Evolutionary conservation across 148 eudicot species (phyloP), one percentile per base, ranked within the genome.

Genomic region (Nepenthes gracilis): DNA sequence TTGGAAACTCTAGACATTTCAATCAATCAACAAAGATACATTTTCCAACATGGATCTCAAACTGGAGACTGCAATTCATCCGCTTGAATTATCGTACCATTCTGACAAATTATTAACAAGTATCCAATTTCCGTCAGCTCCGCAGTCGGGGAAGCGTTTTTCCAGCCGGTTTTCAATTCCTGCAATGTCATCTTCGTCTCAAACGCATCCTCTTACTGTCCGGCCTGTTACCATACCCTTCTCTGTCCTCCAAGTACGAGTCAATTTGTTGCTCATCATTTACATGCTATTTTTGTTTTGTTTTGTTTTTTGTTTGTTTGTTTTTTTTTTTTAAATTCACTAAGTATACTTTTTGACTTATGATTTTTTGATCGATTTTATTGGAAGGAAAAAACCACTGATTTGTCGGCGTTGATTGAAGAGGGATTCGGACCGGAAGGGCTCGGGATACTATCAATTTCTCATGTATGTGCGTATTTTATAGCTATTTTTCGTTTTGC

Each of bases 361-460:
- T 64, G 32, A 2, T 40, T 10, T 14, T 33, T 35, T 35, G 57
- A 35, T 66, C 56, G 48, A 5, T 35, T 58, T 64, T 64, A 54
- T 57, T 61, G 60, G 56, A 45, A 74, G 95, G 85, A 85, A 40
- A 79, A 65, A 61, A 77, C 57, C 54, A 80, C 67, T 47, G 90
- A 87, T 73, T 77, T 91, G 57, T 87, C 88, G 5, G 62, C 74
- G 51, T 76, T 80, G 72, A 87, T 91, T 59, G 93, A 87, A 71
- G 76, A 83, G 64, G 97, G 93, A 55, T 91, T 87, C 65, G 97
- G 96, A 43, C 86, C 90, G 35, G 76, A 85, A 38, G 88, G 97
- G 36, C 80, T 87, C 43, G 97, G 97, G n/a, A 87, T 91, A 60
- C 61, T 91, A 64, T 81, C 96, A 1, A 65, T 87, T 71, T 81